Evolutionary conservation across 352 stramenopile species (phyloP).

Genomic region (Globisporangium viniferum): DNA sequence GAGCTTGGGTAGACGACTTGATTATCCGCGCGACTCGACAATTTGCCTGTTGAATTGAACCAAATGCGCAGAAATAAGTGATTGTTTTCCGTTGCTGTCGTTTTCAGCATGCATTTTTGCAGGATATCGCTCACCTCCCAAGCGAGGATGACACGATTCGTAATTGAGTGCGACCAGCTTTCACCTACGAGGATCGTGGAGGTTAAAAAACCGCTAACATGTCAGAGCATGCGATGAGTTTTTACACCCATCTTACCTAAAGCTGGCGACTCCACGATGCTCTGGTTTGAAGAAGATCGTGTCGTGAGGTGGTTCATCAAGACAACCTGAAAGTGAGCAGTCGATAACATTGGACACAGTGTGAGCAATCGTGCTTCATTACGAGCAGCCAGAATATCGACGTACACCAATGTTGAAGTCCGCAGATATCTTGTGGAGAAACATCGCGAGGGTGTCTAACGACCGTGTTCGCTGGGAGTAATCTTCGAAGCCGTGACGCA

Average conservation of each 20-base stretch:
- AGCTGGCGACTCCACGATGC: conserved; percentile 22
- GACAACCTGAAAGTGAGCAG: conserved; percentile 33
- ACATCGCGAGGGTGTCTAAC: conserved; percentile 67
- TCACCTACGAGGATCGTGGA: conserved; percentile 40
- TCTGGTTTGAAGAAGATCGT: conserved; percentile 24
- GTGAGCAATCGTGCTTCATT: background rate
- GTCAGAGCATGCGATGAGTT: background rate
- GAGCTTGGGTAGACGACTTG: conserved; percentile 47
- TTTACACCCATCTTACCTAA: conserved; percentile 18
- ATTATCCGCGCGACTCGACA: conserved; percentile 36
- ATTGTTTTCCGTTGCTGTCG: background rate
- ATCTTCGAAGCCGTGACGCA: conserved; percentile 84
- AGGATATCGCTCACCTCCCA: conserved; percentile 53
- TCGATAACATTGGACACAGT: too few relatives aligned
- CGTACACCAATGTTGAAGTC: conserved; percentile 58
- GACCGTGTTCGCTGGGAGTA: conserved; percentile 55
- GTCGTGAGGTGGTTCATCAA: conserved; percentile 77
- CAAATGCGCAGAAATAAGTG: background rate
- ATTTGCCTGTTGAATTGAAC: conserved; percentile 22
- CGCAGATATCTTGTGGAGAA: conserved; percentile 57
- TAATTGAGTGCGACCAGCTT: conserved; percentile 63
- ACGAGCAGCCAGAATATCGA: background rate
- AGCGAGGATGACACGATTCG: conserved; percentile 53
- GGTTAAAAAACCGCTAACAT: background rate
- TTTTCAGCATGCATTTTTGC: background rate